Base-by-base conservation (phyloP, 208 protist genomes). In the Endotrypanum monterogeii region DNA sequence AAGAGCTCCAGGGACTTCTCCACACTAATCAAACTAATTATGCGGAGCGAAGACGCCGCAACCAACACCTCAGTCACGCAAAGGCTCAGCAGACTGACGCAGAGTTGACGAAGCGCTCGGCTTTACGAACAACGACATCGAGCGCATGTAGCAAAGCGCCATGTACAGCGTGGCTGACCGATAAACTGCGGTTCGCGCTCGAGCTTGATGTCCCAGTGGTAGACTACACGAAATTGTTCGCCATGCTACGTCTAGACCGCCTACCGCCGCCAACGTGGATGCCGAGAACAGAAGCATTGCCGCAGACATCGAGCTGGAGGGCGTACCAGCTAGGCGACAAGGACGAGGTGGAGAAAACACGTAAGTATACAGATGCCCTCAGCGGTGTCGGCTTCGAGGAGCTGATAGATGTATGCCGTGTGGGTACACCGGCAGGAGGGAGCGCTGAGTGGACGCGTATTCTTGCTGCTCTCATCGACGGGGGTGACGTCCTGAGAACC, bases 121-220 rank as follows among this genome's bases (percentile, higher is more conserved):
- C 35, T 25, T 1, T 37, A 30, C 35, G 44, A 18, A 25, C 46
- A 20, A 23, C 37, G 37, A 8, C 60, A 30, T 37, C 23, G 39
- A 23, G 60, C 60, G 11, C 14, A 6, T 6, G 60, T 16, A 23
- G 20, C 14, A 44, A 37, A 7, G 37, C 5, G 37, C 30, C 32
- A 1, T 32, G 60, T 7, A 32, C 57, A 25, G 56, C 52, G 23
- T 81, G 76, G 76, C 56, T 81, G 1, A 83, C 88, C 4, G 82
- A 82, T 41, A 93, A 95, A 72, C 57, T 95, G 8, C 76, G 73
- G 32, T 89, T 94, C 73, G 88, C 91, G n/a, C 89, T 89, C 69
- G 73, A 76, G 23, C 78, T 82, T 16, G 87, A 84, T 50, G 86
- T 95, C 51, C 89, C 91, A 51, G 83, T 95, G 4, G 80, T 94